Conservation (phyloP, 768 basidiomycete genomes). For the Mycena vulgaris region DNA sequence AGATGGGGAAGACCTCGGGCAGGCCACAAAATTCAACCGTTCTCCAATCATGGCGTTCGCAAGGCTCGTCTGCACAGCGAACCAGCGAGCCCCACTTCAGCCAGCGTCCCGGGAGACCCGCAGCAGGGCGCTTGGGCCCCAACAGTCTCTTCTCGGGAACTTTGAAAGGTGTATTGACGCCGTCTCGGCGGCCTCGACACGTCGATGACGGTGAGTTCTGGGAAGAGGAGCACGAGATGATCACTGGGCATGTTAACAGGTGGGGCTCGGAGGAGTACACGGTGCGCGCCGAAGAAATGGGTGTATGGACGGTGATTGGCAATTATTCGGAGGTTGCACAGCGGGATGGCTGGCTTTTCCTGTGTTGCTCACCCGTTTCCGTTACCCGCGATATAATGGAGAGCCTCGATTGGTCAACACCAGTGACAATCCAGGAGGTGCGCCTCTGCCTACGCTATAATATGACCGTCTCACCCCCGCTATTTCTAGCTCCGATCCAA, state of each 20-base stretch:
- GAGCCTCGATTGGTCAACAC: neutral
- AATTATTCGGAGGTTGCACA: neutral
- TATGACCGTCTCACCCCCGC: neutral
- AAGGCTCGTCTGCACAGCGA: too few relatives aligned
- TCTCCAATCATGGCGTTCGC: too few relatives aligned
- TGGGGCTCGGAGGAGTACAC: neutral
- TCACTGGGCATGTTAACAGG: neutral
- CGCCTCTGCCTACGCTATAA: neutral
- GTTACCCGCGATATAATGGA: neutral
- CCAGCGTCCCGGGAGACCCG: neutral
- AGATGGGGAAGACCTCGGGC: too few relatives aligned
- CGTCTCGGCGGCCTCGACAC: neutral
- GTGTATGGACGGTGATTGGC: neutral
- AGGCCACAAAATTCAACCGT: too few relatives aligned
- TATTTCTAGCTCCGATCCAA: neutral
- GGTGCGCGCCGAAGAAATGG: neutral
- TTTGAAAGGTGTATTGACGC: neutral
- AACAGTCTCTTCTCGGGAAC: neutral
- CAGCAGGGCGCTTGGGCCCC: neutral
- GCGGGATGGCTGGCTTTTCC: neutral
- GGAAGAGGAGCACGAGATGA: neutral
- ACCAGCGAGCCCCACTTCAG: neutral
- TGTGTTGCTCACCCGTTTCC: neutral
- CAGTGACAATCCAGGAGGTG: neutral
- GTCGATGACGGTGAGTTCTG: neutral